phyloP scores from a whole-genome alignment of 164 flowering plant genomes.

The Magnolia sinica region DNA sequence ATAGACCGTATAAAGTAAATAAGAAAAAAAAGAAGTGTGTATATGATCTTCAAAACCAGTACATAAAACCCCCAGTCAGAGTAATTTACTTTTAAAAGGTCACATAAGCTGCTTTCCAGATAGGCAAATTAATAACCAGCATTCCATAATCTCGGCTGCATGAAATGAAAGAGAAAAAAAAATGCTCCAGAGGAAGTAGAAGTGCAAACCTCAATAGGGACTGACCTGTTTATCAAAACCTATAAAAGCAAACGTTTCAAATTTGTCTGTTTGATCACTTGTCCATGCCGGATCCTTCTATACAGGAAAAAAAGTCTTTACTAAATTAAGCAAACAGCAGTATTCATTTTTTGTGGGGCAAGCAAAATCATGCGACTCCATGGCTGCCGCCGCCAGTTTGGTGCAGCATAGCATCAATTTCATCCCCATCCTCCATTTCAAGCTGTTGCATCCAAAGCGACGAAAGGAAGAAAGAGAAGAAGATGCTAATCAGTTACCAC shows the following conservation, averaged over 20 bases:
- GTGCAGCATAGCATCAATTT: slow-evolving; percentile 33
- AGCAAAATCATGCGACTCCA: background rate
- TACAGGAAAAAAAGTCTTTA: background rate
- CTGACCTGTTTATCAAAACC: background rate
- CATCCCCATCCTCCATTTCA: slow-evolving; percentile 36
- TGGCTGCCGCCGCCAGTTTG: slow-evolving; percentile 23
- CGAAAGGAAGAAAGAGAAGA: background rate
- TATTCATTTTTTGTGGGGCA: background rate
- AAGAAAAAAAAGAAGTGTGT: too few species aligned
- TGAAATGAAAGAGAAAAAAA: background rate
- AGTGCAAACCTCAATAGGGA: background rate
- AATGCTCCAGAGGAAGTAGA: background rate
- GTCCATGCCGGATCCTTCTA: background rate
- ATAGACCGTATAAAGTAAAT: too few species aligned
- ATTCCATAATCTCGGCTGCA: too few species aligned
- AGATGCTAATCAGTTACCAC: too few species aligned
- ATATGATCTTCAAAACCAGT: too few species aligned
- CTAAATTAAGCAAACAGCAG: background rate
- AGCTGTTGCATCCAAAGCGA: slow-evolving; percentile 16
- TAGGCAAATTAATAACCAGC: too few species aligned
- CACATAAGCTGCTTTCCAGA: too few species aligned
- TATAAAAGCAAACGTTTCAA: background rate
- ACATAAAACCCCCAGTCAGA: too few species aligned
- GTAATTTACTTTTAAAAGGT: too few species aligned
- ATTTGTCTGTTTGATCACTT: background rate